Conservation (phyloP, 176 grass and related monocot genomes). For the Oryza longistaminata region DNA sequence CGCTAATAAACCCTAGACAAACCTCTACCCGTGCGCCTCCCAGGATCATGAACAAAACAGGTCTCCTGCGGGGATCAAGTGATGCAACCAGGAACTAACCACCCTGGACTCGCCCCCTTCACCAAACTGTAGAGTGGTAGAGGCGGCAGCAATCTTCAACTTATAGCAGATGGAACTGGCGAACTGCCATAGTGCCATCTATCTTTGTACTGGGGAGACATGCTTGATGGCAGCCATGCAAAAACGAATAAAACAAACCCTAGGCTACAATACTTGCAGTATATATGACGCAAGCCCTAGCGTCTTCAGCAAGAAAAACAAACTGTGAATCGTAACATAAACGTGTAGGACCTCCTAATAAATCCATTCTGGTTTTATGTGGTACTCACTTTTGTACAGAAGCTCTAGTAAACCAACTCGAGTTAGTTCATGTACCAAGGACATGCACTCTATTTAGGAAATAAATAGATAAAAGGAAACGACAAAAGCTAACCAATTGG, state of each 20-base stretch:
- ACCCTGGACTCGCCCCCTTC: background rate
- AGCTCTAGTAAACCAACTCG: background rate
- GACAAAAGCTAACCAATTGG: background rate
- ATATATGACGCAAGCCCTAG: background rate
- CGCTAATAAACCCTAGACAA: background rate
- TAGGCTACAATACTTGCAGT: background rate
- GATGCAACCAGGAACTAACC: background rate
- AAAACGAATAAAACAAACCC: too few relatives aligned
- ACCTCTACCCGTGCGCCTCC: background rate
- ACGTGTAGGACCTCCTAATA: background rate
- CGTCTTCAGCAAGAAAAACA: background rate
- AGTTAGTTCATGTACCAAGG: background rate
- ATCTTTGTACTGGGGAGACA: too few relatives aligned
- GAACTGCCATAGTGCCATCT: too few relatives aligned
- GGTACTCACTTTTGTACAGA: background rate
- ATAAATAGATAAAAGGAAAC: background rate
- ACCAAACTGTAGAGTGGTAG: background rate
- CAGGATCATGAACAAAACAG: background rate
- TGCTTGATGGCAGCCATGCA: too few relatives aligned
- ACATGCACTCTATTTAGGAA: background rate
- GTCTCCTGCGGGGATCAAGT: background rate
- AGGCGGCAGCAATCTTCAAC: too few relatives aligned
- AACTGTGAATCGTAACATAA: background rate
- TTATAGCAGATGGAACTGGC: too few relatives aligned
- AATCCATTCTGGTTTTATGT: background rate